Conservation (phyloP, 2,329 filamentous ascomycete species). For the Exophiala bonariae region DNA sequence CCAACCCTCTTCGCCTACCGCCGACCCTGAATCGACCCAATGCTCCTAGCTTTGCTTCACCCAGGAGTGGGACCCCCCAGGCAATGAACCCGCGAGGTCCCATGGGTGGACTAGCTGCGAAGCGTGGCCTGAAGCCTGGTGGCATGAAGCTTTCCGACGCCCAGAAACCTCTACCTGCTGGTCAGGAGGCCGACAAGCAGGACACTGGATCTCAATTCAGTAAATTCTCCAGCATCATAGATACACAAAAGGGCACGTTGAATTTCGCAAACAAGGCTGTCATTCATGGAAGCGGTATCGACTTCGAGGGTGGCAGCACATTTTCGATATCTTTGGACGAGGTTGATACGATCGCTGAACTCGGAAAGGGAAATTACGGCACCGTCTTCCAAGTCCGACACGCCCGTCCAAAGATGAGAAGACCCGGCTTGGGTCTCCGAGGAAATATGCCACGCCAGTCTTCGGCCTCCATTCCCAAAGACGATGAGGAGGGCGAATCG, state of each 20-base stretch:
- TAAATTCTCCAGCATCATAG: conserved; percentile 78
- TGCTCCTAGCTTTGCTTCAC: conserved; percentile 35
- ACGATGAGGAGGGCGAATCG: conserved; percentile 33
- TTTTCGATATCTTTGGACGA: conserved; percentile 96
- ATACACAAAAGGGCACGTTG: conserved; percentile 85
- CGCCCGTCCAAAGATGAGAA: conserved; percentile 66
- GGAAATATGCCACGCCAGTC: conserved; percentile 54
- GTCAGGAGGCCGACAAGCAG: conserved; percentile 17
- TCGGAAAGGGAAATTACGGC: conserved; percentile 97
- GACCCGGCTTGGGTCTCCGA: conserved; percentile 59
- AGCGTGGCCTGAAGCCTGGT: conserved; percentile 44
- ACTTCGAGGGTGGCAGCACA: conserved; percentile 84
- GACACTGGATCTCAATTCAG: conserved; percentile 55
- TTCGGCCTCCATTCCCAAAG: conserved; percentile 23
- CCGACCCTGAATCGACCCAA: conserved; percentile 30
- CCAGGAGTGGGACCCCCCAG: conserved; percentile 38
- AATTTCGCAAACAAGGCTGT: conserved; percentile 92
- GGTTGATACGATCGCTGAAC: conserved; percentile 86
- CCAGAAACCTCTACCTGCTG: conserved; percentile 47
- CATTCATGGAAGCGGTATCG: conserved; percentile 83
- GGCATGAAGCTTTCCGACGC: conserved; percentile 51
- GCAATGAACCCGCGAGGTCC: conserved; percentile 37
- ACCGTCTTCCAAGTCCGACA: conserved; percentile 97
- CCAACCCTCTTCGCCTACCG: conserved; percentile 17
- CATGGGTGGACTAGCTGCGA: conserved; percentile 47